phyloP scores from a whole-genome alignment of 768 basidiomycete species.

The Filobasidium floriforme region DNA sequence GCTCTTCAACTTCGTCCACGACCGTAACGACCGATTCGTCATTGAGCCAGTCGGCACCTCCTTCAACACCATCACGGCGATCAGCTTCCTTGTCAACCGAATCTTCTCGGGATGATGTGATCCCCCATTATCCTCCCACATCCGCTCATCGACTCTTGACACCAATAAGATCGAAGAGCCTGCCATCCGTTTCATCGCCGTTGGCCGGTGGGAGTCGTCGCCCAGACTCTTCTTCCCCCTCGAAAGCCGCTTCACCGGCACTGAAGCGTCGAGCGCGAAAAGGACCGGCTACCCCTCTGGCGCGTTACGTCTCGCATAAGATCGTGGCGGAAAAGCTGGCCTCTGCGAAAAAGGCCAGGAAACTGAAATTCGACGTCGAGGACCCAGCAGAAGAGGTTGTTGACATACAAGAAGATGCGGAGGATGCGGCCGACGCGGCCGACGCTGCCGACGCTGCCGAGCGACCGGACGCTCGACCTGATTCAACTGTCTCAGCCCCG shows the following conservation, averaged over 20 bases:
- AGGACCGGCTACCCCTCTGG: constrained; percentile 21
- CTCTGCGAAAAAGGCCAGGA: constrained; percentile 16
- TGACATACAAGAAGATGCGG: no score
- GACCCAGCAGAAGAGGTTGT: not conserved
- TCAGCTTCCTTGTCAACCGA: not conserved
- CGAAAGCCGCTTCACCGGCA: constrained; percentile 1
- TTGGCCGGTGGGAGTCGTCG: constrained; percentile 7
- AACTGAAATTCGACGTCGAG: not conserved
- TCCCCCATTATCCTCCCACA: not conserved
- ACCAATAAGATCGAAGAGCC: not conserved
- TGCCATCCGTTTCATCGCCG: constrained; percentile 16
- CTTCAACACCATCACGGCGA: constrained; percentile 3
- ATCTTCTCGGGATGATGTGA: not conserved
- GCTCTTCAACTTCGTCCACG: not conserved
- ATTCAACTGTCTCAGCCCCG: not conserved
- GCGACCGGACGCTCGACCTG: no score
- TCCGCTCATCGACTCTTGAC: not conserved
- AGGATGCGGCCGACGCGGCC: not conserved
- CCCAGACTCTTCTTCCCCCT: not conserved
- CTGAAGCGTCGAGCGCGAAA: constrained; percentile 11
- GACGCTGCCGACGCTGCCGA: not conserved
- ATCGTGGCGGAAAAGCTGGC: constrained; percentile 23
- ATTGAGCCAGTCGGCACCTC: not conserved
- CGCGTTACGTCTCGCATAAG: constrained; percentile 21
- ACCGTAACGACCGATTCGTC: not conserved